These are phyloP conservation scores for Pichiaceae sp. DNA, from an alignment of 1,139 yeast species.

Conservation along the genomic window DNA sequence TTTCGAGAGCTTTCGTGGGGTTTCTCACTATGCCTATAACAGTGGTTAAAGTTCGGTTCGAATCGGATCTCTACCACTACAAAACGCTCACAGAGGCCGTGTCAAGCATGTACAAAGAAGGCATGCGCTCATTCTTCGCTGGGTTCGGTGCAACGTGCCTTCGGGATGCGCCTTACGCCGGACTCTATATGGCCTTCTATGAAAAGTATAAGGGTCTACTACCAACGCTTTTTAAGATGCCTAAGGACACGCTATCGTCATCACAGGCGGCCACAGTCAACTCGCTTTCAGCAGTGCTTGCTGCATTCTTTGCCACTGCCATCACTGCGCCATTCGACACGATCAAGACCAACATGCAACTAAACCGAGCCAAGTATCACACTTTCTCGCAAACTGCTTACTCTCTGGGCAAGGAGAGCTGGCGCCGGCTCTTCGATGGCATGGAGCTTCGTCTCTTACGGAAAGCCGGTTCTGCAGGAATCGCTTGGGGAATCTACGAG, in stretches of 20 bases:
- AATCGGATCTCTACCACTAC: conserved; percentile 68
- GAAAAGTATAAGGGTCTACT: conserved; percentile 53
- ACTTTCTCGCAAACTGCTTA: conserved; percentile 31
- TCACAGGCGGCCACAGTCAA: conserved; percentile 53
- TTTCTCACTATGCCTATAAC: conserved; percentile 96
- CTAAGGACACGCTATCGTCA: conserved; percentile 18
- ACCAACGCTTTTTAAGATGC: conserved; percentile 11
- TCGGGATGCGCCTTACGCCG: conserved; percentile 95
- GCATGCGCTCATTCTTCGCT: conserved; percentile 64
- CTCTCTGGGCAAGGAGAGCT: conserved; percentile 45
- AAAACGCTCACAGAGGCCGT: conserved; percentile 58
- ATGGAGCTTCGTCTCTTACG: conserved; percentile 71
- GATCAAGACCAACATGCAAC: conserved; percentile 83
- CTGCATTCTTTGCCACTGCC: conserved; percentile 77
- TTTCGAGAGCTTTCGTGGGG: conserved; percentile 78
- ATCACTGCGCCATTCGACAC: conserved; percentile 95
- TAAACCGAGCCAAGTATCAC: conserved; percentile 40
- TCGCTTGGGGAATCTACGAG: conserved; percentile 95
- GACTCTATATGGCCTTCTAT: conserved; percentile 77
- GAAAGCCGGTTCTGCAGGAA: conserved; percentile 88
- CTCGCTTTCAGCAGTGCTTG: conserved; percentile 59
- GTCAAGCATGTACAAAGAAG: conserved; percentile 46
- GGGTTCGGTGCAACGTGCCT: conserved; percentile 86
- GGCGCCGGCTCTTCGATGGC: conserved; percentile 68
- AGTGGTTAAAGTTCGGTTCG: conserved; percentile 82